Percentiles rank a stretch among this genome's conserved stretches.
Conservation (phyloP, 1,284 basidiomycete species). For the Papiliotrema laurentii region DNA sequence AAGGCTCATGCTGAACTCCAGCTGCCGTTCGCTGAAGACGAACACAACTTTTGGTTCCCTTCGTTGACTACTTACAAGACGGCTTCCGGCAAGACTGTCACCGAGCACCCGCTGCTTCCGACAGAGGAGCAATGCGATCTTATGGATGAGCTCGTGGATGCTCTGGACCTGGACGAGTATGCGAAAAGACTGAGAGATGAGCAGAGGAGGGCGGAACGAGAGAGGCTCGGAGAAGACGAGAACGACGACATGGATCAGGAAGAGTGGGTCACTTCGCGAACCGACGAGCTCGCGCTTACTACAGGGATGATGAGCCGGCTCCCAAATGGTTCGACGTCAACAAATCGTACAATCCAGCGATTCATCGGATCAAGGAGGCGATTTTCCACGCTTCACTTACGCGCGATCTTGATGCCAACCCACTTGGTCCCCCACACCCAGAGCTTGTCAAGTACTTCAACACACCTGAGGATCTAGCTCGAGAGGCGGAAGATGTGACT, state of each 20-base stretch:
- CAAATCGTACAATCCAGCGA: conserved; percentile 78
- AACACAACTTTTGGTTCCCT: conserved; percentile 79
- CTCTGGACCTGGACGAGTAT: conserved; percentile 66
- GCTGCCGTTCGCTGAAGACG: conserved; percentile 93
- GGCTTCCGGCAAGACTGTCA: conserved; percentile 68
- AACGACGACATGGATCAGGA: conserved; percentile 12
- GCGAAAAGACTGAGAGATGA: conserved; percentile 13
- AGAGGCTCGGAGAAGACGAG: conserved; percentile 3
- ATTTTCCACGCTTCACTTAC: conserved; percentile 80
- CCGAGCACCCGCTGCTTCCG: conserved; percentile 75
- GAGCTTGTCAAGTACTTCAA: conserved; percentile 78
- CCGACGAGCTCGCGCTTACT: too few species aligned
- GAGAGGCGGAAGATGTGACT: conserved; percentile 56
- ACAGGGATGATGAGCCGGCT: conserved; percentile 51
- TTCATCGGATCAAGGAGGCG: conserved; percentile 88
- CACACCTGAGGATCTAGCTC: conserved; percentile 64
- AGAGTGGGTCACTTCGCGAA: not conserved
- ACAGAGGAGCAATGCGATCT: conserved; percentile 68
- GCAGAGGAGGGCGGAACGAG: conserved; percentile 9
- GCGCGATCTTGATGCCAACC: conserved; percentile 64
- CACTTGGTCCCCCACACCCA: conserved; percentile 77
- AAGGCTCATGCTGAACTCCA: conserved; percentile 41
- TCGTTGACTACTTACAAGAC: conserved; percentile 71
- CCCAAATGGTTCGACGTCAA: conserved; percentile 68
- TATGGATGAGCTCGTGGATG: conserved; percentile 82